A percentile compares a stretch with the other conserved stretches of the same genome.
Evolutionary conservation across 768 basidiomycete species (phyloP).

Genomic region (Mycena rebaudengoi): DNA sequence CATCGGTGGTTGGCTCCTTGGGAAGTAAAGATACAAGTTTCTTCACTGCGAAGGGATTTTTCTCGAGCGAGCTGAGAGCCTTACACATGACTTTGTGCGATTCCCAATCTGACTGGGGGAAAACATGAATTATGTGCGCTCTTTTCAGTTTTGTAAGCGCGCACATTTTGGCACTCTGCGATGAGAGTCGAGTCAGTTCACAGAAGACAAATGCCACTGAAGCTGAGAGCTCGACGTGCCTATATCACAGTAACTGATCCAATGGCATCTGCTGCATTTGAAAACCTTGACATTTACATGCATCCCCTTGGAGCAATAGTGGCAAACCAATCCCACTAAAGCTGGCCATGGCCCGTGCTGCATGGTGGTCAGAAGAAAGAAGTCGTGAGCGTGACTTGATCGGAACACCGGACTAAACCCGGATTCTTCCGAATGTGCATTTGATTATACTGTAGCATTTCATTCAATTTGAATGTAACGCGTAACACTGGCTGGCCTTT

Average conservation of each 20-base stretch:
- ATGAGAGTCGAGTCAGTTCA: constrained; percentile 13
- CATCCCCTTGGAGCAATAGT: constrained; percentile 14
- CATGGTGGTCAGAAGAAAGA: constrained; percentile 14
- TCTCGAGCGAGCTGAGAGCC: not conserved
- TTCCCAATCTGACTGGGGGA: constrained; percentile 9
- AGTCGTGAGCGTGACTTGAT: constrained; percentile 15
- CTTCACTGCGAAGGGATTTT: not conserved
- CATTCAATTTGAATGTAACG: too few species aligned
- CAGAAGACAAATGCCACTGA: constrained; percentile 10
- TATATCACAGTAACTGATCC: constrained; percentile 14
- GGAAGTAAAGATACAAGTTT: too few species aligned
- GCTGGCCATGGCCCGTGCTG: constrained; percentile 13
- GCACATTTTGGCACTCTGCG: constrained; percentile 16
- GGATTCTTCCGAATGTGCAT: too few species aligned
- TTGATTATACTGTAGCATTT: too few species aligned
- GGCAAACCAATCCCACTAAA: constrained; percentile 10
- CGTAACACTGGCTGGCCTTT: too few species aligned
- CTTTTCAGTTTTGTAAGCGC: constrained; percentile 15
- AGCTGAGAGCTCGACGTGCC: constrained; percentile 9
- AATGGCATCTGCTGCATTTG: constrained; percentile 15
- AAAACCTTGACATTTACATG: constrained; percentile 7
- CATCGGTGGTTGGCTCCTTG: not conserved
- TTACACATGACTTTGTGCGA: not conserved
- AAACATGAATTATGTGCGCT: constrained; percentile 4
- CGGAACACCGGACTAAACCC: constrained; percentile 12